These are phyloP conservation scores for Bipolaris victoriae DNA, from an alignment of 2,329 filamentous ascomycete genomes.

Conservation along the genomic window DNA sequence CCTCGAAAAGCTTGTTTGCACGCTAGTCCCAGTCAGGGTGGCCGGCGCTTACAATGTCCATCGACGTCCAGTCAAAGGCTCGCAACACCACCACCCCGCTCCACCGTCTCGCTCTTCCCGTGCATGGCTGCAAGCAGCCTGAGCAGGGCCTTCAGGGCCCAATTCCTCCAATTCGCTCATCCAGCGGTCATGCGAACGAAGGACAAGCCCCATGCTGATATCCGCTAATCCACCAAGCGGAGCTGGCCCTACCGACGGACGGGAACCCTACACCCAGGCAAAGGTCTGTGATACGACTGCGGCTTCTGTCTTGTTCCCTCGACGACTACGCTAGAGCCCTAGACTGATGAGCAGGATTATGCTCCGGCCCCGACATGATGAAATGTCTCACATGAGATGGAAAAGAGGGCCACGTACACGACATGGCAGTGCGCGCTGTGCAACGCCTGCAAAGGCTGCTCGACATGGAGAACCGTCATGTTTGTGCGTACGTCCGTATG, in stretches of 20 bases:
- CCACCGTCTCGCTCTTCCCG: slow-evolving; percentile 31
- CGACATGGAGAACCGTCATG: slow-evolving; percentile 2
- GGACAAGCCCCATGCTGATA: slow-evolving; percentile 23
- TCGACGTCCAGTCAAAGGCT: slow-evolving; percentile 27
- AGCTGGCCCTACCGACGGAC: slow-evolving; percentile 14
- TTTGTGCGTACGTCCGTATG: neutral
- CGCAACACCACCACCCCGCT: slow-evolving; percentile 28
- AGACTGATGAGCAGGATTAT: slow-evolving; percentile 9
- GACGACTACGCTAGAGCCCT: slow-evolving; percentile 15
- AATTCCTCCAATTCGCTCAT: slow-evolving; percentile 37
- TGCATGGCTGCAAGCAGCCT: slow-evolving; percentile 40
- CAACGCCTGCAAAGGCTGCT: slow-evolving; percentile 15
- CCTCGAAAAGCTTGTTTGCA: slow-evolving; percentile 26
- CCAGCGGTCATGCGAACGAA: slow-evolving; percentile 46
- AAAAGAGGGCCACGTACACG: slow-evolving; percentile 8
- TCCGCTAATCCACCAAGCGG: slow-evolving; percentile 12
- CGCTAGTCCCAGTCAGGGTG: slow-evolving; percentile 20
- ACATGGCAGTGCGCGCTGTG: slow-evolving; percentile 17
- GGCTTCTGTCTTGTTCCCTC: slow-evolving; percentile 17
- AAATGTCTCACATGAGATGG: slow-evolving; percentile 27
- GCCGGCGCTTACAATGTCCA: slow-evolving; percentile 27
- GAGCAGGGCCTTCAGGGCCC: slow-evolving; percentile 22
- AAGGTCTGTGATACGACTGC: slow-evolving; percentile 35
- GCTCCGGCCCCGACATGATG: slow-evolving; percentile 8
- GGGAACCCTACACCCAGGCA: slow-evolving; percentile 16